phyloP scores from a whole-genome alignment of 305 asterid genomes.

The Ruellia speciosa region DNA sequence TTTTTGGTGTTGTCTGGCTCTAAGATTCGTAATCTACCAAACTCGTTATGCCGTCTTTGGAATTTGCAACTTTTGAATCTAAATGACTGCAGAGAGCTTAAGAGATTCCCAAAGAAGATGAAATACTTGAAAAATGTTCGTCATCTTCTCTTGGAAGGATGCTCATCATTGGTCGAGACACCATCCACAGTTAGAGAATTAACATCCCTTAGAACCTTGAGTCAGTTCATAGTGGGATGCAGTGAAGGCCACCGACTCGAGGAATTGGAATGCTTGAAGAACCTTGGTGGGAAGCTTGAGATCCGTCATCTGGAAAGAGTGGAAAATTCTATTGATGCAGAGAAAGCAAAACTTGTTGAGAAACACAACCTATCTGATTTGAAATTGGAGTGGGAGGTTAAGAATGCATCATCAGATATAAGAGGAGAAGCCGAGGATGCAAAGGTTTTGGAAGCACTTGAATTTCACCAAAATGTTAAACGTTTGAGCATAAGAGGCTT shows the following conservation, averaged over 20 bases:
- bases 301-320: slow-evolving; percentile 23
- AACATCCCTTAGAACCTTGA: slow-evolving; percentile 15
- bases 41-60: slow-evolving; percentile 25
- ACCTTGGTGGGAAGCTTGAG: slow-evolving; percentile 19
- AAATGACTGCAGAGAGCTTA: slow-evolving; percentile 1
- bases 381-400: slow-evolving; percentile 12
- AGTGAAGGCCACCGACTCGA: slow-evolving; percentile 16
- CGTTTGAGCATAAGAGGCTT: slow-evolving; percentile 14
- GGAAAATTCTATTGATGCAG: slow-evolving; percentile 5
- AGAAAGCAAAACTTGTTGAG: slow-evolving; percentile 17
- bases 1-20: slow-evolving; percentile 19
- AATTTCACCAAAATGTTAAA: slow-evolving; percentile 19
- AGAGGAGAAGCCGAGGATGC: neutral
- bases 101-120: slow-evolving; percentile 17
- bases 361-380: slow-evolving; percentile 14
- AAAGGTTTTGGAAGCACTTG: slow-evolving; percentile 24
- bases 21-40: slow-evolving; percentile 17
- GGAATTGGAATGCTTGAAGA: slow-evolving; percentile 21
- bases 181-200: slow-evolving; percentile 16
- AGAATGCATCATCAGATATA: neutral
- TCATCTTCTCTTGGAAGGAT: slow-evolving; percentile 20
- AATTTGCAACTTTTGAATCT: slow-evolving; percentile 25
- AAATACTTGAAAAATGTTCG: slow-evolving; percentile 18
- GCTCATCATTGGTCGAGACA: slow-evolving; percentile 8
- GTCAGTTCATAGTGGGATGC: slow-evolving; percentile 15